phyloP scores from a whole-genome alignment of 331 rosid genomes.

The Cydonia oblonga region DNA sequence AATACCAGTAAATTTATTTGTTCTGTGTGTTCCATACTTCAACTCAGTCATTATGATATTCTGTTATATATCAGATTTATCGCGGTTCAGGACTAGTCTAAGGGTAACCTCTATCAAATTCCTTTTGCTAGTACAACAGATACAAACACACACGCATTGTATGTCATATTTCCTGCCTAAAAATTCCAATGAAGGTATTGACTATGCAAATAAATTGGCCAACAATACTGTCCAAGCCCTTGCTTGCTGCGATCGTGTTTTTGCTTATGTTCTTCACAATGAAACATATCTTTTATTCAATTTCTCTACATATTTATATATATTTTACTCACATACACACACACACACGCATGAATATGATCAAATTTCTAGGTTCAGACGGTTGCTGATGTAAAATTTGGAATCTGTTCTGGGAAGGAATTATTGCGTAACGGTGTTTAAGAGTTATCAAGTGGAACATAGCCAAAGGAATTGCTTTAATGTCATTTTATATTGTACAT shows the following conservation, averaged over 20 bases:
- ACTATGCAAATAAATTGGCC: neutral
- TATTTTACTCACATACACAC: neutral
- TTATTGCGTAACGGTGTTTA: neutral
- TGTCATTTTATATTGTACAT: neutral
- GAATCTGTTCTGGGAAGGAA: neutral
- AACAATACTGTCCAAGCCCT: neutral
- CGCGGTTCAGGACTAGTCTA: neutral
- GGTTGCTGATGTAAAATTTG: neutral
- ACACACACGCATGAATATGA: neutral
- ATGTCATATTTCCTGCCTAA: neutral
- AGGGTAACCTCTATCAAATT: neutral
- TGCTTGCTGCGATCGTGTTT: neutral
- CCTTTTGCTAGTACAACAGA: neutral
- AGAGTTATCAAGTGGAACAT: neutral
- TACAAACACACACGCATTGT: neutral
- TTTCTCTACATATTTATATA: no score
- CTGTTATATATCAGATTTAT: neutral
- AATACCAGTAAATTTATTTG: neutral
- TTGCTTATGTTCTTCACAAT: neutral
- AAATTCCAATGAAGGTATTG: neutral
- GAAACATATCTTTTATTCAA: neutral
- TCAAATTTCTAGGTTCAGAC: constrained; percentile 2
- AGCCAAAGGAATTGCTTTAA: neutral
- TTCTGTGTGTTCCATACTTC: neutral
- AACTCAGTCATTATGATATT: neutral